Evolutionary conservation across 345 rosid species (phyloP), one percentile per base, ranked within the genome.

Genomic region (Noccaea caerulescens): DNA sequence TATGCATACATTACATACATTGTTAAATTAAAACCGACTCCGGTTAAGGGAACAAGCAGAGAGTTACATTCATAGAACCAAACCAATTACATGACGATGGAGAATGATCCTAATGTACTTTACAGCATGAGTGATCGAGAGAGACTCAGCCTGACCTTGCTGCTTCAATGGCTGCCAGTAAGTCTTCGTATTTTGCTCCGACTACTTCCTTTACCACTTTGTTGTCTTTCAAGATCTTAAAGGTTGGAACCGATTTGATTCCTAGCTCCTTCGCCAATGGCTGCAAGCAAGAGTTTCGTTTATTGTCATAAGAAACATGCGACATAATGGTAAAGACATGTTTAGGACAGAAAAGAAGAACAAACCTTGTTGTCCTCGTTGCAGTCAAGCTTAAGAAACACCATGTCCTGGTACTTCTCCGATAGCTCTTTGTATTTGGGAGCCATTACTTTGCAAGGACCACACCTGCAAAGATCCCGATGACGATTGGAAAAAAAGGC

Each of bases 331-430:
- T 13, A 20, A 14, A 67, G 56, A 14, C 11, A 54, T 7, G 42
- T 8, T 50, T 32, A 5, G 6, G 3, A 59, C 43, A 41, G 23
- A 33, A 9, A 41, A 33, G 51, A 44, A 65, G 59, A 65, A 39
- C 23, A 13, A 20, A 88, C 98, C 92, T 74, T 90, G 86, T 90
- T 93, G 2, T 86, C 93, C 81, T 87, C 85, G 84, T 88, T 90
- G 85, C 98, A 93, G 67, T 90, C 98, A 41, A 93, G 98, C 84
- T 93, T 93, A 61, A 93, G 83, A 60, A 93, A 93, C 52, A 93
- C 87, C 63, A 86, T 94, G 73, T 93, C 98, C 18, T 80, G 77
- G 61, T 86, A 85, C 72, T 90, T 86, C 81, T 87, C 63, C 0
- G 98, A 86, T 72, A 93, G 81, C 34, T 84, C 88, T 69, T 85